These are phyloP conservation scores for Marsdenia floribunda DNA, from an alignment of 257 asterid species.

Conservation along the genomic window DNA sequence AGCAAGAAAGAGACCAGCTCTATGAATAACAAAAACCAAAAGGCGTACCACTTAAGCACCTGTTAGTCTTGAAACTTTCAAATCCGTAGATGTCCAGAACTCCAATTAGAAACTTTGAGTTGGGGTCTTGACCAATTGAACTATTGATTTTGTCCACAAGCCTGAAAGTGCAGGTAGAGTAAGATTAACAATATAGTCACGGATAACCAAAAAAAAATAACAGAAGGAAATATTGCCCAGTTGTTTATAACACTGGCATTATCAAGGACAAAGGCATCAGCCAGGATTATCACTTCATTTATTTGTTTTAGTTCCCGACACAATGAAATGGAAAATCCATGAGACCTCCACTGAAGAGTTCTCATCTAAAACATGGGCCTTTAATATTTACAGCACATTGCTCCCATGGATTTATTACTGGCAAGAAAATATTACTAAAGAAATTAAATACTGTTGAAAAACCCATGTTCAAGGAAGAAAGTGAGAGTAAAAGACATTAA, in stretches of 20 bases:
- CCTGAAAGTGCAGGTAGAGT: conserved; percentile 29
- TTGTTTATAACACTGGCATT: background rate
- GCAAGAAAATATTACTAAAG: background rate
- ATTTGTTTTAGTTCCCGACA: background rate
- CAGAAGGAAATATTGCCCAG: background rate
- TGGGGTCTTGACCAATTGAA: conserved; percentile 50
- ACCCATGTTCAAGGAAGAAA: background rate
- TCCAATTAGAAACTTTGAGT: conserved; percentile 40
- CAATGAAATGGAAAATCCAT: background rate
- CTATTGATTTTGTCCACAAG: conserved; percentile 44
- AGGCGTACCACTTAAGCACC: conserved; percentile 49
- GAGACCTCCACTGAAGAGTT: conserved; percentile 4
- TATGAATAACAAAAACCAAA: conserved; percentile 18
- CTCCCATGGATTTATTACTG: background rate
- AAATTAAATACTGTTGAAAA: background rate
- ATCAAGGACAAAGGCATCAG: background rate
- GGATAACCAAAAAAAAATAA: background rate
- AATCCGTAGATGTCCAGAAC: conserved; percentile 56
- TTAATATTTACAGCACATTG: background rate
- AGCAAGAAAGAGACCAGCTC: conserved; percentile 15
- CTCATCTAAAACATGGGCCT: background rate
- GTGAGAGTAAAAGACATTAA: background rate
- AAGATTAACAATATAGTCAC: conserved; percentile 6
- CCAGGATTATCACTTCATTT: background rate
- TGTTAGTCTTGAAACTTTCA: conserved; percentile 62